Base-by-base conservation (phyloP, 768 basidiomycete genomes). In the Amanita thiersii region DNA sequence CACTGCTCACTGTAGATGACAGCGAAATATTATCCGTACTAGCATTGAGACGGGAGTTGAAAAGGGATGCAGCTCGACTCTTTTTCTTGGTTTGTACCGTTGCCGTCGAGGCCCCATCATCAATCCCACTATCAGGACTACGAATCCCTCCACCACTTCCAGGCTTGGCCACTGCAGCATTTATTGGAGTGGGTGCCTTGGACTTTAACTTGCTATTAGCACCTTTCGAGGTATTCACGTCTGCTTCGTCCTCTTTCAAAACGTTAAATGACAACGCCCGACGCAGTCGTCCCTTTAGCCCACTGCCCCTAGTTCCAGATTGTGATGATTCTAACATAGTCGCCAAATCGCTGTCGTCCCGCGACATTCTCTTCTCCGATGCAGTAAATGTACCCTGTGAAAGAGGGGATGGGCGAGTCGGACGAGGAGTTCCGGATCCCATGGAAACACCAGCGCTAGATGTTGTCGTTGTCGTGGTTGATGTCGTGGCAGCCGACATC, bases 1-100 rank as follows among this genome's bases (percentile, higher is more conserved):
- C 94, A 38, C 86, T 89, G 48, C 85, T 88, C 52, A 96, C 93
- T 33, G 94, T 96, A 5, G 88, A 92, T 14, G 84, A 86, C 28
- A 98, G 75, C 19, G 92, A 96, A 50, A 98, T 94, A 60, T 93
- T 93, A 60, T 93, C 90, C 30, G 89, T 91, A 39, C 80, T 84
- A 23, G 79, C 75, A 56, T 93, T 92, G 51, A 86, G 61, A 48
- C 81, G 80, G 49, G 81, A 73, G 57, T 86, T 96, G 72, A 98
- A 93, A 49, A 97, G 57, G 15, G 79, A 72, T 31, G 81, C 77
- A 0, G 79, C 80, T 12, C 81, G 79, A 26, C 70, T 70, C 53
- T 71, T 71, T 59, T 80, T 82, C 70, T 81, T 81, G 12, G 64
- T 61, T 33, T 69, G 72, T 1, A 66, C 64, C 1, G 73, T 73